phyloP scores from a whole-genome alignment of 129 eudicot species.

The Heracleum sosnowskyi region DNA sequence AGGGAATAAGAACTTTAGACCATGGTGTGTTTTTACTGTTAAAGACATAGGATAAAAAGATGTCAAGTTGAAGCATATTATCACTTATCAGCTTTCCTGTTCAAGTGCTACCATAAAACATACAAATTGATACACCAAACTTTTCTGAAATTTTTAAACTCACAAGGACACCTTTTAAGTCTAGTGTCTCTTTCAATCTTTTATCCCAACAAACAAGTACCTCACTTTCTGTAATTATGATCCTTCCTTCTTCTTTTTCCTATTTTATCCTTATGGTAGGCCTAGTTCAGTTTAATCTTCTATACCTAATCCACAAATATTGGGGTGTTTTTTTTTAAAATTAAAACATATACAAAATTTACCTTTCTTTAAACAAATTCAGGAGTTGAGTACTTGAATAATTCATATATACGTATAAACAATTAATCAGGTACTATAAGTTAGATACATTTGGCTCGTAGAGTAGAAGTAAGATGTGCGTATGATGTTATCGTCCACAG shows the following conservation, averaged over 20 bases:
- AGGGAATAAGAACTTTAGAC: not conserved
- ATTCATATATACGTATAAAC: no score
- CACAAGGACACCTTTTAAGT: not conserved
- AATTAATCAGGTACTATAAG: no score
- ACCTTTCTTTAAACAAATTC: not conserved
- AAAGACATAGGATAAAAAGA: not conserved
- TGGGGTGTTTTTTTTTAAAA: not conserved
- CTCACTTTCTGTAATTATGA: conserved; percentile 3
- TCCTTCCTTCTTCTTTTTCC: not conserved
- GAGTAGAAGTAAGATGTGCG: no score
- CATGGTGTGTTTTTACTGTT: not conserved
- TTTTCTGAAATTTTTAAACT: not conserved
- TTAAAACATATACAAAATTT: not conserved
- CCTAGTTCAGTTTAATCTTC: not conserved
- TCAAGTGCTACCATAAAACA: not conserved
- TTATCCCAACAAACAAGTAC: conserved; percentile 1
- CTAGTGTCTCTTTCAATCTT: not conserved
- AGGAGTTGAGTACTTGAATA: not conserved
- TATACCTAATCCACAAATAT: not conserved
- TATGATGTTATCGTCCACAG: no score
- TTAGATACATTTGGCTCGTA: no score
- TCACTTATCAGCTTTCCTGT: not conserved
- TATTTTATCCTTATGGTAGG: not conserved
- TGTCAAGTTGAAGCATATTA: not conserved
- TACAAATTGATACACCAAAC: not conserved